Base-by-base conservation (phyloP, 495 filamentous ascomycete genomes). In the Xylaria intraflava region DNA sequence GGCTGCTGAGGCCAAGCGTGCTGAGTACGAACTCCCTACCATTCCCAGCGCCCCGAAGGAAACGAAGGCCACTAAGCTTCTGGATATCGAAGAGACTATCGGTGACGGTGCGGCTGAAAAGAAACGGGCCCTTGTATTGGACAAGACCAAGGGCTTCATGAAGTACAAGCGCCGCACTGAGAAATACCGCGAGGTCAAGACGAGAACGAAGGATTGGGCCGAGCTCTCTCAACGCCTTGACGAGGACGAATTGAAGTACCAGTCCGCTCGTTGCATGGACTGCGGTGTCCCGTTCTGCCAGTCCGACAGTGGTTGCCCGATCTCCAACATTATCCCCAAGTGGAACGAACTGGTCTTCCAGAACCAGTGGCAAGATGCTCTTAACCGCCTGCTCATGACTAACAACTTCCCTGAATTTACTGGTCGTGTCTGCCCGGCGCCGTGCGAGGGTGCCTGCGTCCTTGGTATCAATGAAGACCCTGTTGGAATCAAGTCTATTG, bases 321-420 rank as follows among this genome's bases (percentile, higher is more conserved):
- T 99, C 72, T 94, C 89, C 62, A 99, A 99, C 75, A 96, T 99
- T 70, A 99, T 99, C 66, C 93, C 93, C 40, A 99, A 99, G 66
- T 99, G 90, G 90, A 97, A 96, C 52, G 94, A 97, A 51, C 65
- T 97, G 16, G 85, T 96, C 0, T 96, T 96, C 75, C 59, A 87
- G 64, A 87, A 88, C 63, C 88, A 96, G 62, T 99, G 93, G 93
- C 83, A 83, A 61, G 93, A 97, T 72, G 93, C 93, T 17, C 83
- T 97, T 16, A 94, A 95, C 73, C 86, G 91, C 44, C 76, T 99
- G 29, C 78, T 97, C 51, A 95, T 96, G 89, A 99, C 93, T 51
- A 99, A 99, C 77, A 96, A 97, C 79, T 97, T 99, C 82, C 93
- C 93, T 23, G 93, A 99, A 66, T 97, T 97, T 72, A 99, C 93